Evolutionary conservation across 2,329 filamentous ascomycete genomes (phyloP).

Genomic region (Sarocladiaceae sp.): DNA sequence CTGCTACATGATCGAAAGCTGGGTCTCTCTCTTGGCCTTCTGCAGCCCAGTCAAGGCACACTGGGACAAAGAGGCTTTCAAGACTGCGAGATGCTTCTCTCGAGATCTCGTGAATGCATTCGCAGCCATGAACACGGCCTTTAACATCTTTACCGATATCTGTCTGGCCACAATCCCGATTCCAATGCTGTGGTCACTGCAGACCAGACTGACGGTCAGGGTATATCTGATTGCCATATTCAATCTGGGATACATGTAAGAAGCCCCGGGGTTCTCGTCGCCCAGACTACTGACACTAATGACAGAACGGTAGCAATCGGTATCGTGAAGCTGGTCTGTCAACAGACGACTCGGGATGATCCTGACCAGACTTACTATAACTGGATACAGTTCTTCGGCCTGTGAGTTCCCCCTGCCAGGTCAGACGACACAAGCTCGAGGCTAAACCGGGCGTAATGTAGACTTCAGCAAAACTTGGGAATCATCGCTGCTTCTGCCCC

Average conservation of each 20-base stretch:
- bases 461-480: background rate
- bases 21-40: conserved; percentile 3
- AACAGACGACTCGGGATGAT: background rate
- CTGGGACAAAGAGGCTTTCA: conserved; percentile 5
- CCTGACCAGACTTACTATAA: background rate
- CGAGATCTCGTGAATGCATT: background rate
- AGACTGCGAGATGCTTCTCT: conserved; percentile 8
- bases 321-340: background rate
- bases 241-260: conserved; percentile 35
- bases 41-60: conserved; percentile 3
- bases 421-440: background rate
- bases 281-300: background rate
- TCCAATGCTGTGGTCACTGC: conserved; percentile 34
- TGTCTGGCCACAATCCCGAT: conserved; percentile 35
- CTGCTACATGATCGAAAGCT: conserved; percentile 1
- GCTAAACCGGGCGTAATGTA: background rate
- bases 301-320: background rate
- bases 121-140: conserved; percentile 13
- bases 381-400: background rate
- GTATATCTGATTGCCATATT: conserved; percentile 34
- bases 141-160: conserved; percentile 38
- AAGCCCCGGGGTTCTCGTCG: background rate
- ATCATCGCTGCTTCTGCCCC: background rate
- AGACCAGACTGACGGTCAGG: conserved; percentile 30
- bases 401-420: background rate